Evolutionary conservation across 2,329 filamentous ascomycete genomes (phyloP).

Genomic region (Cladophialophora immunda): DNA sequence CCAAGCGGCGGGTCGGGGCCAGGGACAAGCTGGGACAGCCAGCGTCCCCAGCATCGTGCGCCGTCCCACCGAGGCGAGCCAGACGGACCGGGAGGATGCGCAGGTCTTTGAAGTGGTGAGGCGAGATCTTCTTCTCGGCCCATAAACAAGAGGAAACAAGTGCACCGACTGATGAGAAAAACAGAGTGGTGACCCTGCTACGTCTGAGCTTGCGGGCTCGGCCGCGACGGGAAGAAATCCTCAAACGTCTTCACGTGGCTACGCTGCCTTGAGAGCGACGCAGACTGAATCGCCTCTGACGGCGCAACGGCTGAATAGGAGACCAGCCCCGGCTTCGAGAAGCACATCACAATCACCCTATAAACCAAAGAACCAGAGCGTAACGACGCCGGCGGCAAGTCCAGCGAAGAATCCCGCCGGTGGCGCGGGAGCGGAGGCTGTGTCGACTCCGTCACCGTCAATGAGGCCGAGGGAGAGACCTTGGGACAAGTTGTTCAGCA

Average conservation of each 20-base stretch:
- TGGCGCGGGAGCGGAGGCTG: slow-evolving; percentile 21
- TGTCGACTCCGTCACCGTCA: slow-evolving; percentile 33
- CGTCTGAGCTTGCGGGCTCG: slow-evolving; percentile 17
- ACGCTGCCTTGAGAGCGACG: slow-evolving; percentile 8
- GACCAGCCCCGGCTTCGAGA: slow-evolving; percentile 15
- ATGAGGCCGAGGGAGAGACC: slow-evolving; percentile 41
- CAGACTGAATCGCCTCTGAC: slow-evolving; percentile 4
- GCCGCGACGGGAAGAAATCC: background rate
- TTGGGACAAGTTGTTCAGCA: slow-evolving; percentile 55
- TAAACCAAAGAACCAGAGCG: slow-evolving; percentile 22
- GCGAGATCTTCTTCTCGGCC: slow-evolving; percentile 55
- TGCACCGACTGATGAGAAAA: slow-evolving; percentile 24
- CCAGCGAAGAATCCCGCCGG: slow-evolving; percentile 20
- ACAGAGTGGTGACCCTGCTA: slow-evolving; percentile 17
- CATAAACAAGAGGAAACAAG: slow-evolving; percentile 43
- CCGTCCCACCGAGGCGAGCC: slow-evolving; percentile 27
- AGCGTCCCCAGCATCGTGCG: slow-evolving; percentile 36
- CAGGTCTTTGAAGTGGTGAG: slow-evolving; percentile 59
- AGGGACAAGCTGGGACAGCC: slow-evolving; percentile 5
- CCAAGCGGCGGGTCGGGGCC: slow-evolving; percentile 5
- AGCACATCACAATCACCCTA: slow-evolving; percentile 30
- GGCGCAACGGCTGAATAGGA: slow-evolving; percentile 11
- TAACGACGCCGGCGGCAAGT: slow-evolving; percentile 20
- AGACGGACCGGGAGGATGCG: slow-evolving; percentile 48
- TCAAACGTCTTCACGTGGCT: slow-evolving; percentile 2